Evolutionary conservation across 2,329 filamentous ascomycete genomes (phyloP).

Genomic region (Tricladium varicosporioides): DNA sequence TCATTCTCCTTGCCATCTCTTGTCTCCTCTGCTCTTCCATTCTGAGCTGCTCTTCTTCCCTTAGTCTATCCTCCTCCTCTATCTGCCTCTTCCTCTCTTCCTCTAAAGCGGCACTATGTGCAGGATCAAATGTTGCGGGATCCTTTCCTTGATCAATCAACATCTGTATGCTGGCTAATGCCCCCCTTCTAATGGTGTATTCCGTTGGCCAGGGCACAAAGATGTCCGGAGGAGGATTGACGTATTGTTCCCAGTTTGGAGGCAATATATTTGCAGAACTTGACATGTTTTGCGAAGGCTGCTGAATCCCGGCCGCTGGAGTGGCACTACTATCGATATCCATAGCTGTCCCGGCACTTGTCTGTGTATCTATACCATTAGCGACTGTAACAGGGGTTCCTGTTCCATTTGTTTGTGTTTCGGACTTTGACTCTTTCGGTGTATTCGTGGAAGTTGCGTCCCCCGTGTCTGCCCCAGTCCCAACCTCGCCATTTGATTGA

Average conservation of each 20-base stretch:
- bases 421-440: constrained; percentile 20
- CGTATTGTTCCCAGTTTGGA: constrained; percentile 36
- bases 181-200: constrained; percentile 66
- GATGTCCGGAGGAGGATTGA: constrained; percentile 54
- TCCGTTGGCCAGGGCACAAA: constrained; percentile 79
- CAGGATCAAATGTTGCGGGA: constrained; percentile 58
- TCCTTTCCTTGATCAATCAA: constrained; percentile 62
- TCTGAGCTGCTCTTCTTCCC: constrained; percentile 32
- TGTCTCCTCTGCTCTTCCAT: constrained; percentile 22
- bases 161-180: constrained; percentile 61
- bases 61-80: constrained; percentile 35
- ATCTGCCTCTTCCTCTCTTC: constrained; percentile 28
- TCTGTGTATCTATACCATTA: constrained; percentile 24
- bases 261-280: constrained; percentile 30
- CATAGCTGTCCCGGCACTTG: constrained; percentile 16
- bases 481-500: constrained; percentile 17
- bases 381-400: constrained; percentile 22
- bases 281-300: constrained; percentile 22
- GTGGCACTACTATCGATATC: constrained; percentile 19
- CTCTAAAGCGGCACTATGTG: constrained; percentile 37
- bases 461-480: constrained; percentile 9
- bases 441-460: constrained; percentile 18
- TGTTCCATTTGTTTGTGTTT: constrained; percentile 30
- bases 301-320: constrained; percentile 23
- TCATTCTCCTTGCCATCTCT: constrained; percentile 28